phyloP scores from a whole-genome alignment of 2,329 filamentous ascomycete species.

The Cercospora zeina region DNA sequence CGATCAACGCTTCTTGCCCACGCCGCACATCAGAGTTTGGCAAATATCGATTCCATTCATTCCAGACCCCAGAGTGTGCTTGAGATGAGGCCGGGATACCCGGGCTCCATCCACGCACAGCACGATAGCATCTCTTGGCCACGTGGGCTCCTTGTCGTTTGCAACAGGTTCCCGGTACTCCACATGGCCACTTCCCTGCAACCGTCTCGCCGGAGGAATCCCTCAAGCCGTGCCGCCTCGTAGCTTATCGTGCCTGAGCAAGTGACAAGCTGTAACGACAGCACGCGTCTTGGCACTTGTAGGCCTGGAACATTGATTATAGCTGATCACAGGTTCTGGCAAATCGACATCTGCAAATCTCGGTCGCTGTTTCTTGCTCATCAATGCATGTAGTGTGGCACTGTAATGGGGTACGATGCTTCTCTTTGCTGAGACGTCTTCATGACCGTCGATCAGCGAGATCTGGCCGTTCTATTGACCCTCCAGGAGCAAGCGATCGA shows the following conservation, averaged over 20 bases:
- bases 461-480: not conserved
- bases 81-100: not conserved
- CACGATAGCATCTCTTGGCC: not conserved
- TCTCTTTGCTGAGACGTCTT: not conserved
- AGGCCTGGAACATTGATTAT: not conserved
- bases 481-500: no score
- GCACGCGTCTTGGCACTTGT: constrained; percentile 1
- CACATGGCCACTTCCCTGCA: not conserved
- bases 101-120: not conserved
- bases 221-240: not conserved
- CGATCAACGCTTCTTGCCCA: not conserved
- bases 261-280: not conserved
- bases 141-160: constrained; percentile 11
- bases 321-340: not conserved
- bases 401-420: no score
- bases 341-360: not conserved
- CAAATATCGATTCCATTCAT: not conserved
- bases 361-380: not conserved
- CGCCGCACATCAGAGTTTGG: constrained; percentile 9
- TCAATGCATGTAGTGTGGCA: not conserved
- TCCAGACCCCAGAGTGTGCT: not conserved
- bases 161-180: not conserved
- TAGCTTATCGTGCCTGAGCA: not conserved
- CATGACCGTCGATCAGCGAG: not conserved
- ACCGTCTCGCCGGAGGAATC: not conserved